Percentiles rank a stretch among this genome's conserved stretches.
phyloP scores from a whole-genome alignment of 1,284 basidiomycete species.

The Hymenochaete sp. region DNA sequence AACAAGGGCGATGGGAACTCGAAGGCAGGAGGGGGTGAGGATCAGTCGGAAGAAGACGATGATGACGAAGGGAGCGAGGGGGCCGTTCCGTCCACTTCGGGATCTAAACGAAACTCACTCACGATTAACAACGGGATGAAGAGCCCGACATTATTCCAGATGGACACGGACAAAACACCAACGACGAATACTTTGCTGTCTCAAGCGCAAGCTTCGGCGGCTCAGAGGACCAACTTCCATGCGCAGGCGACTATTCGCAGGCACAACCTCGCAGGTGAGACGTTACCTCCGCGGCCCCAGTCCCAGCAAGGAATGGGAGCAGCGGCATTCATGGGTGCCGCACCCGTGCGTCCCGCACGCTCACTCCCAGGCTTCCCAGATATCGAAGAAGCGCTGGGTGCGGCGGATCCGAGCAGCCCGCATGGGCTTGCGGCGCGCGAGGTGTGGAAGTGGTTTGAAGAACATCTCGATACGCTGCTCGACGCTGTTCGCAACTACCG shows the following conservation, averaged over 20 bases:
- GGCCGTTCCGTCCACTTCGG: conserved; percentile 49
- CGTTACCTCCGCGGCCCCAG: conserved; percentile 41
- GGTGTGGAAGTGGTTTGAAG: conserved; percentile 81
- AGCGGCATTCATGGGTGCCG: conserved; percentile 32
- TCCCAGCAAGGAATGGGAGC: too few species aligned
- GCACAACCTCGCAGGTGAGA: conserved; percentile 42
- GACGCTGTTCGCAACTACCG: conserved; percentile 70
- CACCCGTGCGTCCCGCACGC: conserved; percentile 51
- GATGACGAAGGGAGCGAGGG: conserved; percentile 65
- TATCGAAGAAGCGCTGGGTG: conserved; percentile 75
- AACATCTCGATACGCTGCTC: conserved; percentile 70
- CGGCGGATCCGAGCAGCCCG: conserved; percentile 53
- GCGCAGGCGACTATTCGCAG: conserved; percentile 67
- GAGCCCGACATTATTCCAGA: conserved; percentile 40
- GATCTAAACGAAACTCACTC: conserved; percentile 67
- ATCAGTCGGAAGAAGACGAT: conserved; percentile 71
- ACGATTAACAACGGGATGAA: conserved; percentile 51
- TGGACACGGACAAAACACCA: conserved; percentile 75
- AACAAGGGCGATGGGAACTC: conserved; percentile 48
- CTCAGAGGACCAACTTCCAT: conserved; percentile 51
- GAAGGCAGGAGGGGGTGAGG: conserved; percentile 38
- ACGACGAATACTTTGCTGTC: conserved; percentile 68
- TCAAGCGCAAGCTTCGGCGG: conserved; percentile 56
- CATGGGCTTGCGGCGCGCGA: conserved; percentile 71
- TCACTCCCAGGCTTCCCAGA: conserved; percentile 72